Percentiles rank a stretch among this genome's conserved stretches.
Evolutionary conservation across 2,329 filamentous ascomycete genomes (phyloP).

Genomic region (Fusarium udum): DNA sequence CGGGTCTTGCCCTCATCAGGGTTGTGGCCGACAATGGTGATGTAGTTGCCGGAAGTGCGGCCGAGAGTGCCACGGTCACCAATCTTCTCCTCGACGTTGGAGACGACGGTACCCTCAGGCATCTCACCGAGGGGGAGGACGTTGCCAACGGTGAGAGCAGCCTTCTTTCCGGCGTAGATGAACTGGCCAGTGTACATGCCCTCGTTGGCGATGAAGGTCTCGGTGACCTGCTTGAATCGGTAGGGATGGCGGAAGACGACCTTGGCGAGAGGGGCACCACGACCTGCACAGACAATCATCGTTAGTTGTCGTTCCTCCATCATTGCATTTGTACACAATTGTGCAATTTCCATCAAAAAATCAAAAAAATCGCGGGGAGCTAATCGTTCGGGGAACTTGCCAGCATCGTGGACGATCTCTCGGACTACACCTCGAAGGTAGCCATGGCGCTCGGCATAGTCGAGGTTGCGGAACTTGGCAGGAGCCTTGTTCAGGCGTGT

Average conservation of each 20-base stretch:
- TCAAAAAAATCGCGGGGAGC: constrained; percentile 14
- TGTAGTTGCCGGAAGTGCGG: constrained; percentile 98
- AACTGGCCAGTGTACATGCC: constrained; percentile 99
- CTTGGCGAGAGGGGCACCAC: constrained; percentile 96
- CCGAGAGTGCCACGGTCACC: constrained; percentile 96
- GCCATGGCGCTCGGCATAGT: constrained; percentile 96
- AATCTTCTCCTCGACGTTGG: constrained; percentile 99
- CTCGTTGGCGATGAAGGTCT: constrained; percentile 99
- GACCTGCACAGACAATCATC: constrained; percentile 54
- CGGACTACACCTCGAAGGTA: constrained; percentile 98
- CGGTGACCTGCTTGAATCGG: constrained; percentile 95
- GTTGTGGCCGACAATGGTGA: constrained; percentile 98
- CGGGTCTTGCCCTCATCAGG: constrained; percentile 99
- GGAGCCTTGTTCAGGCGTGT: constrained; percentile 88
- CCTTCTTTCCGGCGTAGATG: constrained; percentile 99
- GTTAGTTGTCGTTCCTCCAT: constrained; percentile 40
- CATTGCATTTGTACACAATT: neutral
- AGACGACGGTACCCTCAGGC: constrained; percentile 98
- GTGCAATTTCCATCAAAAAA: constrained; percentile 24
- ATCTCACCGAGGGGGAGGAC: constrained; percentile 92
- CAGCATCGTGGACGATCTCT: constrained; percentile 99
- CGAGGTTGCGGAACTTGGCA: constrained; percentile 94
- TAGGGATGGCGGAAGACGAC: constrained; percentile 98
- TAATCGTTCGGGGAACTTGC: constrained; percentile 53
- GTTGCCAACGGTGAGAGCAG: constrained; percentile 95